Evolutionary conservation across 345 rosid species (phyloP), one percentile per base, ranked within the genome.

Genomic region (Cardamine occulta): DNA sequence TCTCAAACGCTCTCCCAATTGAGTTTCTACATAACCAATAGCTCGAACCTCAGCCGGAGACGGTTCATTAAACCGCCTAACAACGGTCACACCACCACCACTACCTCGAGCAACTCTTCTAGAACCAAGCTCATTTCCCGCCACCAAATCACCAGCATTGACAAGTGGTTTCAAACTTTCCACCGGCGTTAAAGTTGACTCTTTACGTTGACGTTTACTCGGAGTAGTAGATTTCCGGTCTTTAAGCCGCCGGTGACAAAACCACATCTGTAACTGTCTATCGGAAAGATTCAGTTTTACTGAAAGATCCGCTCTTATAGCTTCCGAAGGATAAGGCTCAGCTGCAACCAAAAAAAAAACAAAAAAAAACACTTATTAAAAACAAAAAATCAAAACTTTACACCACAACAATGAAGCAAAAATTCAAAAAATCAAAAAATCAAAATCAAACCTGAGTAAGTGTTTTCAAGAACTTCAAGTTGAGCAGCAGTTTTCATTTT

Each of bases 241-340:
- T 84, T 93, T 93, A 74, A 93, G 74, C 7, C 96, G 82, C 66
- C 98, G 85, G 82, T 91, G 98, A 80, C 97, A 93, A 62, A 93
- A 93, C 98, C 98, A 93, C 98, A 93, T 93, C 86, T 89, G 98
- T 73, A 93, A 63, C 84, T 93, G 98, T 72, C 98, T 78, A 68
- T 91, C 97, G 13, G 98, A 85, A 5, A 93, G 89, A 47, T 88
- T 96, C 67, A 93, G 78, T 64, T 91, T 83, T 45, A 63, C 85
- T 34, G 98, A 91, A 17, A 93, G 87, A 81, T 91, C 90, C 42
- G 82, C 93, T 60, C 97, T 74, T 61, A 81, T 44, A 63, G 84
- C 83, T 81, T 93, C 98, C 4, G 96, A 82, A 6, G 97, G 98
- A 74, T 93, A 91, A 55, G 85, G 77, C 73, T 91, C 93, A 79